These are phyloP conservation scores for Boletus patriciae DNA, from an alignment of 768 basidiomycete species.

Conservation along the genomic window DNA sequence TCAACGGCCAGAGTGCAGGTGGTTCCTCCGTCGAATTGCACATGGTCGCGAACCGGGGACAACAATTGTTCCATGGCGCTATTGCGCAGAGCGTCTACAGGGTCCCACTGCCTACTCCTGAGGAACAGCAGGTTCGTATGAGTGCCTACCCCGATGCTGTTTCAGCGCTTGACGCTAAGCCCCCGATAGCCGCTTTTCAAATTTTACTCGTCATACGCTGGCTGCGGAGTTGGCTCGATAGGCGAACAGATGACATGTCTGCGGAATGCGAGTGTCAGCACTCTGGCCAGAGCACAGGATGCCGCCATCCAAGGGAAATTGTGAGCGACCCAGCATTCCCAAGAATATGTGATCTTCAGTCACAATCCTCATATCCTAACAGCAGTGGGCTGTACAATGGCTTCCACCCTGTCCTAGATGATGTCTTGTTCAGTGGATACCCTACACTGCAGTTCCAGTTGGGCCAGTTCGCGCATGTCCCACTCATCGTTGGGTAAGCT, in stretches of 20 bases:
- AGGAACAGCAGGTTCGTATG: constrained; percentile 50
- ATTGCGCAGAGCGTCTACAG: constrained; percentile 65
- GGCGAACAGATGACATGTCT: constrained; percentile 45
- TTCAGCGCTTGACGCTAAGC: not conserved
- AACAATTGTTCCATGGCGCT: constrained; percentile 49
- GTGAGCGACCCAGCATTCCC: constrained; percentile 32
- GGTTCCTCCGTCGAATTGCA: constrained; percentile 59
- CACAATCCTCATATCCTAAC: not conserved
- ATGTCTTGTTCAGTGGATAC: constrained; percentile 47
- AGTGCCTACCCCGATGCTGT: not conserved
- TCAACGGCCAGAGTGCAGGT: constrained; percentile 64
- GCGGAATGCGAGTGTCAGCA: constrained; percentile 49
- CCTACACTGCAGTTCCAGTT: constrained; percentile 47
- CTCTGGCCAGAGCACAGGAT: constrained; percentile 57
- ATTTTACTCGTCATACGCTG: constrained; percentile 49
- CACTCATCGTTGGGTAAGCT: constrained; percentile 58
- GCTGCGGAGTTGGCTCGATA: constrained; percentile 44
- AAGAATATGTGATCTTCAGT: not conserved
- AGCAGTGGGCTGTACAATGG: constrained; percentile 44
- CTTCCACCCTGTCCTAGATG: constrained; percentile 59
- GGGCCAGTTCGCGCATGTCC: constrained; percentile 50
- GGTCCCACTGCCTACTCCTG: constrained; percentile 48
- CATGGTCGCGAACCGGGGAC: constrained; percentile 44
- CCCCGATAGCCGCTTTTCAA: constrained; percentile 49
- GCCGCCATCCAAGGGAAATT: constrained; percentile 39